Evolutionary conservation across 2,329 filamentous ascomycete genomes (phyloP), one percentile per base, ranked within the genome.

Genomic region (Drechslerella dactyloides): DNA sequence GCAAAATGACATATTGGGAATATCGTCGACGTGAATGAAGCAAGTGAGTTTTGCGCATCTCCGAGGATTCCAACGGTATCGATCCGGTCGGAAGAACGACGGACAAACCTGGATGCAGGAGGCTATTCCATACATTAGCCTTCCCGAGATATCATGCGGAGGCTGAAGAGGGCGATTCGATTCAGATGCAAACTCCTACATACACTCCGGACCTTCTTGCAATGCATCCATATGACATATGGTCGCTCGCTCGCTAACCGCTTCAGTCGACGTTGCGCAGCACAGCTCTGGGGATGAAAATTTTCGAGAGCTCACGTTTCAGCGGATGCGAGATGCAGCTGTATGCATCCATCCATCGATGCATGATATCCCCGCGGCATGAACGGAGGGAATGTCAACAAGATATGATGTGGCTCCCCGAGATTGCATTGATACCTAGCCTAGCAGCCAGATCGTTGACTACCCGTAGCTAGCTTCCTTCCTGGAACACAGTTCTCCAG

Each of bases 301-400:
- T 6, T 6, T 6, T 42, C n/a, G 37, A 30, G 40, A 33, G 52
- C 65, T 63, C 44, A 54, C 61, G 65, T 69, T 61, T 69, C 58
- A 60, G 24, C 52, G 46, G 50, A 62, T 62, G 52, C 57, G 64
- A 58, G 52, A 54, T 62, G 65, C 58, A 63, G 53, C 53, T 69
- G 53, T 24, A 69, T 37, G 58, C 57, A 50, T 8, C 3, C 35
- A 40, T 17, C 52, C 42, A 57, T 62, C 19, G 42, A 69, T 21
- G n/a, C 23, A 15, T 37, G 27, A 17, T 42, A 44, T 42, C 27
- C 27, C 27, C 27, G 37, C 37, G 37, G 37, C 37, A 42, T 42
- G 11, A 42, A 42, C 27, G 27, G 27, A 33, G 27, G n/a, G n/a
- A 42, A 42, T 42, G 37, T 42, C 37, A 42, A 13, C 37, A 15